Evolutionary conservation across 140 eudicot genomes (phyloP).

Genomic region (Anethum foeniculum): DNA sequence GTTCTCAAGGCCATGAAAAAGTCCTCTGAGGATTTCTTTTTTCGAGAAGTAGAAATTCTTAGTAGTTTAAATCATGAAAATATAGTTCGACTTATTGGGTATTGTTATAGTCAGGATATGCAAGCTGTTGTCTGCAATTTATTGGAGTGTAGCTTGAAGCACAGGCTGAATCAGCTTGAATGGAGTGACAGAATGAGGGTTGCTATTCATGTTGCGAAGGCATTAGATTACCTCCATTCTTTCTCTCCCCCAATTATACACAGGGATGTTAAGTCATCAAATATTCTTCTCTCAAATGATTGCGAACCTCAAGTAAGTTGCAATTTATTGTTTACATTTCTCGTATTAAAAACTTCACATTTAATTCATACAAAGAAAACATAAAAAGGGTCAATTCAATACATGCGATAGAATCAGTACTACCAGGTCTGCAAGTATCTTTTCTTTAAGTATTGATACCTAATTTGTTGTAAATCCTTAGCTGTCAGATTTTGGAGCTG

Average conservation of each 20-base stretch:
- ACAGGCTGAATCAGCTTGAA: conserved; percentile 6
- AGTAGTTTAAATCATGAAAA: conserved; percentile 35
- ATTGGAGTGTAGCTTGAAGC: conserved; percentile 16
- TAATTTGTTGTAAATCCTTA: not conserved
- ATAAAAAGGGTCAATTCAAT: not conserved
- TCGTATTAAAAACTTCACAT: not conserved
- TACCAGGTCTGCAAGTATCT: not conserved
- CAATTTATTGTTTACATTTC: not conserved
- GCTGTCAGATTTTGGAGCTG: conserved; percentile 10
- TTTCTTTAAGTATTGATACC: not conserved
- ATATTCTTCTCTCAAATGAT: conserved; percentile 5
- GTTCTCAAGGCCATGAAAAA: conserved; percentile 16
- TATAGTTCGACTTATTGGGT: conserved; percentile 26
- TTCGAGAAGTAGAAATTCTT: conserved; percentile 31
- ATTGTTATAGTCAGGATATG: conserved; percentile 24
- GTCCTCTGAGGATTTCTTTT: conserved; percentile 15
- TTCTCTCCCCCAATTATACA: conserved; percentile 33
- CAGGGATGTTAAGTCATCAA: conserved; percentile 39
- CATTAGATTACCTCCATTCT: conserved; percentile 25
- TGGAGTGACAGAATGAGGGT: conserved; percentile 2
- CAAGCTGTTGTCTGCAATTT: conserved; percentile 29
- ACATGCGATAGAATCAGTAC: not conserved
- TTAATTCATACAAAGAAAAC: not conserved
- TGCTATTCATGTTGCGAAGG: conserved; percentile 1
- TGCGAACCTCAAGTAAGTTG: not conserved